Conservation (phyloP, 208 protist species). For the Vickermania spadyakhi region DNA sequence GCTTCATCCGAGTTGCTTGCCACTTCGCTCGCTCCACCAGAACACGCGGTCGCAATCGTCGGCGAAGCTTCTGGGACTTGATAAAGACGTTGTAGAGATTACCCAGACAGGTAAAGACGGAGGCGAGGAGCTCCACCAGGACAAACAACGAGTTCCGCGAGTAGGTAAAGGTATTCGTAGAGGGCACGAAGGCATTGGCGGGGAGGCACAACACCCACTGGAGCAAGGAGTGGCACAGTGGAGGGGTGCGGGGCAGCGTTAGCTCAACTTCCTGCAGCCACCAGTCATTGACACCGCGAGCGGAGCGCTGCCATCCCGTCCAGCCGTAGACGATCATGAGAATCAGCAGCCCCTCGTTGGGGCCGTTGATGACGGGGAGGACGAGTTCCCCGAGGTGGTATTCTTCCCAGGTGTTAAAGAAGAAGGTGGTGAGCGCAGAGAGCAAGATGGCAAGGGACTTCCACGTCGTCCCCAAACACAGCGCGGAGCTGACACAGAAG, state of each 20-base stretch:
- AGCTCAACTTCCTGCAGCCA: constrained; percentile 5
- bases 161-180: constrained; percentile 21
- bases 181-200: constrained; percentile 25
- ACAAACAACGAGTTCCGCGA: constrained; percentile 69
- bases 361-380: constrained; percentile 84
- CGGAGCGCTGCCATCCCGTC: constrained; percentile 22
- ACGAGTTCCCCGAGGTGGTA: constrained; percentile 81
- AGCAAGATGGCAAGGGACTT: constrained; percentile 53
- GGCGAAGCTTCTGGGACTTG: not conserved
- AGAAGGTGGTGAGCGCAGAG: constrained; percentile 47
- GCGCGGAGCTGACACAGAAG: constrained; percentile 32
- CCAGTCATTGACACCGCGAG: not conserved
- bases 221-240: constrained; percentile 49
- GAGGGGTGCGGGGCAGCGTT: constrained; percentile 24
- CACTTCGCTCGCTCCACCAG: no score
- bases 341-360: constrained; percentile 82
- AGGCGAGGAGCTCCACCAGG: constrained; percentile 19
- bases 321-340: constrained; percentile 46
- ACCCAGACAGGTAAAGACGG: constrained; percentile 27
- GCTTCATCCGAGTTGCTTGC: no score
- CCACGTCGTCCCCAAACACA: constrained; percentile 54
- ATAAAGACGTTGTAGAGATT: constrained; percentile 60
- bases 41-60: no score
- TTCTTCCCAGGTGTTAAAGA: constrained; percentile 85
- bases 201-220: constrained; percentile 22